phyloP scores from a whole-genome alignment of 257 asterid species.

The Capsicum rhomboideum region DNA sequence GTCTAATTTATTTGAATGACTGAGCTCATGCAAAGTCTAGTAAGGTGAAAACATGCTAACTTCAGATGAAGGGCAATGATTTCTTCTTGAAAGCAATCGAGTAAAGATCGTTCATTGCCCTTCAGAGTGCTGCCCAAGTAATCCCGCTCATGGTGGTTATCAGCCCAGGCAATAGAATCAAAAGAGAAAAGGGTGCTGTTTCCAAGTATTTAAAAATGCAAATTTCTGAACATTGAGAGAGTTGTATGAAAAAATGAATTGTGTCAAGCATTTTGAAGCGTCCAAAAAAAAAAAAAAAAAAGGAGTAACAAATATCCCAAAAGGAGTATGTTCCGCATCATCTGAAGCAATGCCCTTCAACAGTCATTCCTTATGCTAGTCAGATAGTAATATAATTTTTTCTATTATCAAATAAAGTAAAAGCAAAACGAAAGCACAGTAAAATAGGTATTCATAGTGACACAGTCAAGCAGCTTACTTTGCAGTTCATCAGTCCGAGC shows the following conservation, averaged over 20 bases:
- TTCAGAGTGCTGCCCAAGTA: neutral
- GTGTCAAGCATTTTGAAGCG: neutral
- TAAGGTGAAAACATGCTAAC: neutral
- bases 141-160: neutral
- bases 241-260: neutral
- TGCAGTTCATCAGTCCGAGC: constrained; percentile 75
- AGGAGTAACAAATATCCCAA: neutral
- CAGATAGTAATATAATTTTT: neutral
- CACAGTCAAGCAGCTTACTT: constrained; percentile 29
- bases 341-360: neutral
- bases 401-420: neutral
- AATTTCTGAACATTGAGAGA: neutral
- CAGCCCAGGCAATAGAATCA: neutral
- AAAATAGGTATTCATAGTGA: neutral
- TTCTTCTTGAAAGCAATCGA: neutral
- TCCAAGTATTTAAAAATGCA: neutral
- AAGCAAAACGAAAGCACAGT: neutral
- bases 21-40: neutral
- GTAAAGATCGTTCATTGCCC: neutral
- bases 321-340: neutral
- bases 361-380: neutral
- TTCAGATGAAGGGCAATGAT: neutral
- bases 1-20: neutral
- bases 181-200: neutral
- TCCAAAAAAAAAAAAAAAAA: neutral